Percentiles rank a stretch among this genome's conserved stretches.
These are phyloP conservation scores for Polyporus tsugae DNA, from an alignment of 1,284 basidiomycete species.

Conservation along the genomic window DNA sequence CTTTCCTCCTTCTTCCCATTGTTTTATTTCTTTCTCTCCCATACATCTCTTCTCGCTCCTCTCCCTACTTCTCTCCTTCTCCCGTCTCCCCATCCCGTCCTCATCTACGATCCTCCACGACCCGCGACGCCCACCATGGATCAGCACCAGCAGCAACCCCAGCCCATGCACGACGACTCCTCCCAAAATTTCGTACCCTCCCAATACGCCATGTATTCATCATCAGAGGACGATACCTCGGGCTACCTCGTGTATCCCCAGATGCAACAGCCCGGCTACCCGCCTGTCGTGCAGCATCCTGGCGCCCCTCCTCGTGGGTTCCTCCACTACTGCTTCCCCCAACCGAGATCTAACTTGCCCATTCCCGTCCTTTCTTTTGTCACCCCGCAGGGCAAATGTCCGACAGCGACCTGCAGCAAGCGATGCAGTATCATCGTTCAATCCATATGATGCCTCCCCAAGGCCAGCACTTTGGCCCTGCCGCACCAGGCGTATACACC, in stretches of 20 bases:
- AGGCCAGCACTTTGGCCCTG: slow-evolving; percentile 40
- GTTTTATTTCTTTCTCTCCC: slow-evolving; percentile 40
- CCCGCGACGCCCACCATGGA: slow-evolving; percentile 49
- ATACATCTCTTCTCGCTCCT: slow-evolving; percentile 30
- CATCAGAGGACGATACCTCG: slow-evolving; percentile 48
- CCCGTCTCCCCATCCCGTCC: slow-evolving; percentile 31
- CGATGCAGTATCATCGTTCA: slow-evolving; percentile 43
- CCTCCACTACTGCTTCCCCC: slow-evolving; percentile 45
- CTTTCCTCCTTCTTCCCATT: slow-evolving; percentile 35
- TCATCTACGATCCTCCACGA: slow-evolving; percentile 36
- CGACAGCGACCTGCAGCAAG: slow-evolving; percentile 55
- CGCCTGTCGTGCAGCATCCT: slow-evolving; percentile 44
- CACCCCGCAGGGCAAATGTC: slow-evolving; percentile 57
- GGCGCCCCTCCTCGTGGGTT: slow-evolving; percentile 63
- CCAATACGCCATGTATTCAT: slow-evolving; percentile 46
- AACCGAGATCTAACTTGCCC: slow-evolving; percentile 41
- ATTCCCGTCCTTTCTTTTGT: slow-evolving; percentile 47
- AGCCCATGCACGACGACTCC: slow-evolving; percentile 49
- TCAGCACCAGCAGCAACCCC: slow-evolving; percentile 48
- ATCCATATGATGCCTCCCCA: slow-evolving; percentile 41
- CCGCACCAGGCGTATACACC: slow-evolving; percentile 52
- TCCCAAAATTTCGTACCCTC: slow-evolving; percentile 47
- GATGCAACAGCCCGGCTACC: slow-evolving; percentile 46
- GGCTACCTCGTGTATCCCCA: slow-evolving; percentile 53
- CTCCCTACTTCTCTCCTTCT: slow-evolving; percentile 43